Evolutionary conservation across 1,284 basidiomycete genomes (phyloP).

Genomic region (Fomitopsis schrenkii): DNA sequence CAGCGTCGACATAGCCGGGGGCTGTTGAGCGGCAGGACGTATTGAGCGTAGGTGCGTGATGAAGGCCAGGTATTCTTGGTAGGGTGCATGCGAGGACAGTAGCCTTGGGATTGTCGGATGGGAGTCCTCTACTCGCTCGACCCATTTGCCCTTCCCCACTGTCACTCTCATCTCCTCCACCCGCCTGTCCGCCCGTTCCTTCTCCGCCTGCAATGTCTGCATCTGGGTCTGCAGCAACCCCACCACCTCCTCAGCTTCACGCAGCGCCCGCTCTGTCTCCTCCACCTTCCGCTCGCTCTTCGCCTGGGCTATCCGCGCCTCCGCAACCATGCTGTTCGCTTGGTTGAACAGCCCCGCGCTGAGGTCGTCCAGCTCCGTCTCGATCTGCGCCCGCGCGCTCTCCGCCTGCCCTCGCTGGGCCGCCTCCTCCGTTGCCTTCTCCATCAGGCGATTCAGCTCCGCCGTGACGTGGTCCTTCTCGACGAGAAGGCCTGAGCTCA

Average conservation of each 20-base stretch:
- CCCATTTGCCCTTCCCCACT: constrained; percentile 71
- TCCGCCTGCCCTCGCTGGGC: constrained; percentile 89
- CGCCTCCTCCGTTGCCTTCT: constrained; percentile 91
- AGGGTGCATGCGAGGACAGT: constrained; percentile 71
- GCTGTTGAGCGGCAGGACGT: constrained; percentile 52
- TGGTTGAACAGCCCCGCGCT: constrained; percentile 85
- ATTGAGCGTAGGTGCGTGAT: constrained; percentile 77
- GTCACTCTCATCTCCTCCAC: constrained; percentile 43
- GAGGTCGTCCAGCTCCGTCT: constrained; percentile 90
- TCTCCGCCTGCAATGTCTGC: constrained; percentile 66
- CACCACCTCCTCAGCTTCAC: constrained; percentile 84
- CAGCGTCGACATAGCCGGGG: constrained; percentile 67
- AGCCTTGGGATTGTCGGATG: constrained; percentile 35
- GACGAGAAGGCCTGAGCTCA: constrained; percentile 88
- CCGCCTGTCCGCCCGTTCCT: constrained; percentile 52
- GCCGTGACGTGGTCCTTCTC: constrained; percentile 88
- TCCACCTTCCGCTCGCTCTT: constrained; percentile 81
- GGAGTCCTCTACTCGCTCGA: constrained; percentile 32
- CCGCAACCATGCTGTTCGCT: constrained; percentile 92
- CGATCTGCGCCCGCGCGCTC: constrained; percentile 76
- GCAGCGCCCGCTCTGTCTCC: constrained; percentile 77
- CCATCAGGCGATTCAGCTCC: constrained; percentile 93
- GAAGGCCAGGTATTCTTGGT: constrained; percentile 84
- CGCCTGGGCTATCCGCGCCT: constrained; percentile 75
- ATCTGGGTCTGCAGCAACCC: constrained; percentile 82